Base-by-base conservation (phyloP, 805 yeast species). In the Starmera pachycereana region DNA sequence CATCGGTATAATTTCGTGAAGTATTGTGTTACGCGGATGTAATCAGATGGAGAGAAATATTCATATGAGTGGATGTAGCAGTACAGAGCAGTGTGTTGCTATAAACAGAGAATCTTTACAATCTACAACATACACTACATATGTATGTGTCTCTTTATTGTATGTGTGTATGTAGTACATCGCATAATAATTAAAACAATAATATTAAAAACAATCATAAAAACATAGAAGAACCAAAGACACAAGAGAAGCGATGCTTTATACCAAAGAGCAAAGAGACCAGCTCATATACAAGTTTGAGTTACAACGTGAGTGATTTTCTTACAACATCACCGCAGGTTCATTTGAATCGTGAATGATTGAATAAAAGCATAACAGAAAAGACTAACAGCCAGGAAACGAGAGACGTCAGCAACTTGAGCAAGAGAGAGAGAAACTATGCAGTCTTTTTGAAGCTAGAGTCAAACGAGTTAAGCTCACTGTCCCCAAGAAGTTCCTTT, bases 401-500 rank as follows among this genome's bases (percentile, higher is more conserved):
- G 56, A 51, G 29, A 42, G 53, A 36, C 43, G 46, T 29, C 37
- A 38, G 1, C 43, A 37, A 2, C 39, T 53, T 3, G 27, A 36
- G 10, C 43, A 35, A 12, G 56, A 53, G 13, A 35, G 44, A 29
- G 32, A 39, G 8, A 47, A 45, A 19, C 37, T 52, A 18, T 37
- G 45, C 3, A 38, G 41, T 2, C 33, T 53, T n/a, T 46, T 52
- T 12, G 50, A 49, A 28, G 46, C 55, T 9, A 53, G 45, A 42
- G 45, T 53, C 3, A 39, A 42, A 3, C 37, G 58, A 30, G 36
- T 52, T 6, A 13, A 42, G 4, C 44, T 44, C 3, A 32, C 45
- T 22, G 56, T 54, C 6, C 58, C 58, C 6, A 53, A 53, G 44
- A 52, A 46, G 40, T 53, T 54, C 25, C 36, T 48, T 3, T 38